A percentile compares a stretch with the other conserved stretches of the same genome.
phyloP scores from a whole-genome alignment of 257 asterid genomes.

The Primulina huaijiensis region DNA sequence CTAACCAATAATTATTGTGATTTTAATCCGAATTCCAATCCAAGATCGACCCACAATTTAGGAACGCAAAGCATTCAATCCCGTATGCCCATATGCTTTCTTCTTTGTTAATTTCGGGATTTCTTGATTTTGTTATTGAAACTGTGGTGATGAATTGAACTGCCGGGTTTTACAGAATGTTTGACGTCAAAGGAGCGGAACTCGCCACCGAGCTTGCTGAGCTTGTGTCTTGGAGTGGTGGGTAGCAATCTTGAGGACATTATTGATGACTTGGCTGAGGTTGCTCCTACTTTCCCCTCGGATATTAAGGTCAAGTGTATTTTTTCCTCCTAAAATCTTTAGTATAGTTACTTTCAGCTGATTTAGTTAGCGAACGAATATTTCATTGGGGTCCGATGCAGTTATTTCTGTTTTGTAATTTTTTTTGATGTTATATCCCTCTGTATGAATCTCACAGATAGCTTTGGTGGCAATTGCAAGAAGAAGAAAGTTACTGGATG shows the following conservation, averaged over 20 bases:
- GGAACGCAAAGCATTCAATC: slow-evolving; percentile 31
- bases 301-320: slow-evolving; percentile 50
- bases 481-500: slow-evolving; percentile 73
- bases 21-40: background rate
- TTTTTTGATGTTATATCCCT: background rate
- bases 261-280: slow-evolving; percentile 62
- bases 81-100: slow-evolving; percentile 28
- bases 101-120: background rate
- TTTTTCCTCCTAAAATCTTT: too few species aligned
- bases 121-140: background rate
- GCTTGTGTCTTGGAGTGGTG: slow-evolving; percentile 75
- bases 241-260: slow-evolving; percentile 89
- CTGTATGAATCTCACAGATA: slow-evolving; percentile 42
- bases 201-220: slow-evolving; percentile 68
- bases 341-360: too few species aligned
- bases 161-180: slow-evolving; percentile 40
- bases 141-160: slow-evolving; percentile 11
- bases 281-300: slow-evolving; percentile 58
- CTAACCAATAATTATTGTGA: background rate
- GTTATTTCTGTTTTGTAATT: background rate
- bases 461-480: slow-evolving; percentile 80
- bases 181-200: slow-evolving; percentile 37
- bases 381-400: background rate
- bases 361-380: background rate
- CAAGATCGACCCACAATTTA: slow-evolving; percentile 27